Conservation (phyloP, 108 stramenopile genomes). For the Skeletonema tropicum region DNA sequence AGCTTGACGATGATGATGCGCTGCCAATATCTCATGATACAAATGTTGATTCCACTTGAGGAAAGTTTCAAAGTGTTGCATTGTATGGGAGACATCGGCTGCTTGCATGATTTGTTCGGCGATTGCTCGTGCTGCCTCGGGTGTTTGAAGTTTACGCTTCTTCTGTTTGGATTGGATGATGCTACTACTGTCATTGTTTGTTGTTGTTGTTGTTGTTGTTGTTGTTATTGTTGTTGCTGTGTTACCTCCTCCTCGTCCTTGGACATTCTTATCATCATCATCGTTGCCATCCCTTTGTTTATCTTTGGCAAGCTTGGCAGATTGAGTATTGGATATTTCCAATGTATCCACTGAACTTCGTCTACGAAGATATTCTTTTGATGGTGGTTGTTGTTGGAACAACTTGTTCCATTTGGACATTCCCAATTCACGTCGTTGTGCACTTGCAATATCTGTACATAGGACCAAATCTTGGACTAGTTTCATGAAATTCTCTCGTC, state of each 20-base stretch:
- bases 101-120: conserved; percentile 54
- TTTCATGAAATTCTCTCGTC: conserved; percentile 5
- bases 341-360: neutral
- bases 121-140: conserved; percentile 10
- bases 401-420: conserved; percentile 22
- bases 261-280: neutral
- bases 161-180: neutral
- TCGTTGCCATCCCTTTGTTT: neutral
- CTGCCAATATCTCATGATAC: conserved; percentile 45
- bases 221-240: neutral
- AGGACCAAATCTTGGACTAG: conserved; percentile 23
- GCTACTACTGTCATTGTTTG: neutral
- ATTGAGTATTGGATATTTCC: neutral
- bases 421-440: conserved; percentile 20
- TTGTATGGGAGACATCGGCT: conserved; percentile 51
- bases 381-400: neutral
- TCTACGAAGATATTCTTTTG: conserved; percentile 6
- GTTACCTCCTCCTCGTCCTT: neutral
- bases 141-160: neutral
- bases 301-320: neutral
- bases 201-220: neutral
- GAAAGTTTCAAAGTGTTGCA: conserved; percentile 61
- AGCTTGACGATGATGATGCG: conserved; percentile 7
- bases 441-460: conserved; percentile 28
- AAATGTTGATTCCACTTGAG: conserved; percentile 55